Base-by-base conservation (phyloP, 495 filamentous ascomycete genomes). In the Daldinia childiae region DNA sequence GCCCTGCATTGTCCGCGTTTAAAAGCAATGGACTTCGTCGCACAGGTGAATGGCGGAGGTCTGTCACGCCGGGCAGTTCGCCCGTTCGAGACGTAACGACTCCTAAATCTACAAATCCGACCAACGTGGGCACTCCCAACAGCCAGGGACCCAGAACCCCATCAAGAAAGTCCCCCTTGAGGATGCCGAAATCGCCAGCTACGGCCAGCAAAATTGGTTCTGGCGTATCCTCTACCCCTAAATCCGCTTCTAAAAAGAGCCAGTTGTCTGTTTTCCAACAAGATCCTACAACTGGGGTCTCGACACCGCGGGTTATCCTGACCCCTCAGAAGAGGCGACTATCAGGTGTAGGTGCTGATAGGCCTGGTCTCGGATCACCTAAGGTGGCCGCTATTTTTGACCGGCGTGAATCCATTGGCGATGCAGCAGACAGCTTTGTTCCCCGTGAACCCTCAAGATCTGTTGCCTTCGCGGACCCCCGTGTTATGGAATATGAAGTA, bases 311-410 rank as follows among this genome's bases (percentile, higher is more conserved):
- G 17, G 85, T 92, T 64, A 80, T 92, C 19, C 74, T 92, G 21
- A 90, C 88, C 3, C 91, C 92, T 11, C 86, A 87, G 41, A 83
- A 74, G 24, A 80, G 86, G 19, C 86, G 87, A 45, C 89, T 90
- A 27, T 92, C 91, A 6, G 93, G 92, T 4, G 76, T 94, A 64
- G 93, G 92, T 11, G 89, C 89, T 70, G 92, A 94, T 71, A 88
- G 86, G 64, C 82, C 87, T 69, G 92, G 92, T 4, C 86, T 95
- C 57, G 93, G 93, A 21, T 96, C 93, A 4, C 93, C 93, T 7
- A 87, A 86, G 15, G 87, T 96, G 36, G 86, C 90, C 14, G 90
- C 87, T 24, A 85, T 93, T 26, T 86, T 95, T 36, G 91, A 93
- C 52, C 87, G 89, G 56, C 87, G 93, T 48, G 85, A 82, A 45